These are phyloP conservation scores for Alternaria infectoria DNA, from an alignment of 2,329 filamentous ascomycete genomes.

Conservation along the genomic window DNA sequence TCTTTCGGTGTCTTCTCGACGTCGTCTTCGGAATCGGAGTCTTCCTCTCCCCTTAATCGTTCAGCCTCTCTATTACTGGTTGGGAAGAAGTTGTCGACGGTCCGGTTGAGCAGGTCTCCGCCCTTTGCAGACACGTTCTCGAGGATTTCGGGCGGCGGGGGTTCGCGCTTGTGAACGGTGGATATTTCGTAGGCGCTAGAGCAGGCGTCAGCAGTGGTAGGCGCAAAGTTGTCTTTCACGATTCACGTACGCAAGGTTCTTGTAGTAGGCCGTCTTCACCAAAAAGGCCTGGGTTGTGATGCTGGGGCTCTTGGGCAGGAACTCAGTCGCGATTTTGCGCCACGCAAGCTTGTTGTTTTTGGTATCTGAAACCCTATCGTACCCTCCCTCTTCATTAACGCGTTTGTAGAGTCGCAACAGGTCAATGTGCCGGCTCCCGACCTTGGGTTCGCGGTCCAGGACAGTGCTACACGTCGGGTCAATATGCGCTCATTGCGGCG, in stretches of 20 bases:
- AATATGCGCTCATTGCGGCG: constrained; percentile 29
- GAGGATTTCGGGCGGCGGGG: constrained; percentile 85
- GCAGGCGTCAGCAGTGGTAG: constrained; percentile 6
- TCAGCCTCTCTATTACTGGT: constrained; percentile 57
- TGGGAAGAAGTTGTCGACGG: constrained; percentile 73
- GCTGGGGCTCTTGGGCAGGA: constrained; percentile 74
- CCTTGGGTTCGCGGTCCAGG: constrained; percentile 81
- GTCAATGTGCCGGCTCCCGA: constrained; percentile 78
- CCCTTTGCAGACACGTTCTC: constrained; percentile 83
- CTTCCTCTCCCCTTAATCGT: constrained; percentile 59
- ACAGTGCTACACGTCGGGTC: constrained; percentile 60
- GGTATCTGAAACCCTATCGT: constrained; percentile 73
- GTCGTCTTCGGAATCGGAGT: constrained; percentile 55
- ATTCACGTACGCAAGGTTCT: constrained; percentile 70
- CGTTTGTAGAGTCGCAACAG: constrained; percentile 79
- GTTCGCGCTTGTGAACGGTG: constrained; percentile 76
- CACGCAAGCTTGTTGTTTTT: constrained; percentile 83
- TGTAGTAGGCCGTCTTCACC: constrained; percentile 88
- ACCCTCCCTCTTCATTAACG: constrained; percentile 79
- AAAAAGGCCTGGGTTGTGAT: constrained; percentile 84
- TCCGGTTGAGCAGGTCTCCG: constrained; percentile 77
- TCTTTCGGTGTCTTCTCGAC: constrained; percentile 56
- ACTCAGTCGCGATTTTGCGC: constrained; percentile 78
- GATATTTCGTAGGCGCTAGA: constrained; percentile 79
- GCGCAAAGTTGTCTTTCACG: not conserved